Base-by-base conservation (phyloP, 2,329 filamentous ascomycete species). In the Ophiostoma novo-ulmi region DNA sequence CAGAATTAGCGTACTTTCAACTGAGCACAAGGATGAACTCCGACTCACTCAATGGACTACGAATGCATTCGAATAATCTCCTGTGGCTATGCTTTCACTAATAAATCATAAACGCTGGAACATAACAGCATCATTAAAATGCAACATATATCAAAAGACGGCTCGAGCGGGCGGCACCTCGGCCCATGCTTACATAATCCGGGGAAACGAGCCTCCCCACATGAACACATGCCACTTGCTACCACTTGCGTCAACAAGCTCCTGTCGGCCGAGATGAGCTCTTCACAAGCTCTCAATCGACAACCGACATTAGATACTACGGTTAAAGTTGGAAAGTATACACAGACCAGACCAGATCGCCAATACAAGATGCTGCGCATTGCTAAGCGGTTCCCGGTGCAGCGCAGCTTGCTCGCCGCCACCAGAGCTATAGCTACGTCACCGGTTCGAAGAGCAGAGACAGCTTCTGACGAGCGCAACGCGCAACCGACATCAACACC, bases 131-230 rank as follows among this genome's bases (percentile, higher is more conserved):
- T 31, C 31, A 31, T 31, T 3, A 31, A 31, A 3, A 31, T 5
- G 13, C 13, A 44, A 44, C 20, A 44, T 14, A 44, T 17, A 14
- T 44, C 41, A 48, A n/a, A 48, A n/a, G 17, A 20, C 17, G 44
- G 5, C 44, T 48, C 1, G 17, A 7, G 7, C 44, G 17, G 44
- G 17, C 17, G 17, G 1, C n/a, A 20, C 26, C 58, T 63, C 58
- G 26, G 58, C 58, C 26, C 3, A 35, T 35, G 58, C 22, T 63
- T 26, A 63, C 58, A 31, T 63, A 63, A 63, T 63, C 58, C 26
- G 58, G 58, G 58, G 58, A 35, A 48, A 20, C 17, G n/a, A 63
- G 58, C n/a, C 20, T 35, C 58, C 52, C 52, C 52, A 58, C 52
- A 58, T 3, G 26, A 22, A 17, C 11, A 26, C 52, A 58, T 26